A percentile compares a stretch with the other conserved stretches of the same genome.
phyloP scores from a whole-genome alignment of 441 rosid species.

The Cnidoscolus chayamansa region DNA sequence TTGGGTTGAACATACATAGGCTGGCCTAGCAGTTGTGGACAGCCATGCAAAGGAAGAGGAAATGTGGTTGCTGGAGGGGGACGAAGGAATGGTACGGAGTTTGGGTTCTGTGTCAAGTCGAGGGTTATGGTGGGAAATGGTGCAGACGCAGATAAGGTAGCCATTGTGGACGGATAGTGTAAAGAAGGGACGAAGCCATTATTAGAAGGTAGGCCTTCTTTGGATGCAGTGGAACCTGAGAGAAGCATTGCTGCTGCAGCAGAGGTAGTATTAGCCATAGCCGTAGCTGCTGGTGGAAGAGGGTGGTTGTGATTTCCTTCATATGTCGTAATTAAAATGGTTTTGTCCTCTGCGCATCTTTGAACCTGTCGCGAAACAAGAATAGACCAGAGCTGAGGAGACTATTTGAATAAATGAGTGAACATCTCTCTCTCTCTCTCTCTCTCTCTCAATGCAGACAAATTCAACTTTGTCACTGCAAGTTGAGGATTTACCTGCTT shows the following conservation, averaged over 20 bases:
- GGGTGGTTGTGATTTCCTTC: conserved; percentile 93
- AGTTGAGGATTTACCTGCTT: conserved; percentile 50
- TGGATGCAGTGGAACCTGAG: conserved; percentile 62
- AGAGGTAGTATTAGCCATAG: conserved; percentile 75
- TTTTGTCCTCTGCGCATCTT: conserved; percentile 75
- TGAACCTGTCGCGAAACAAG: conserved; percentile 50
- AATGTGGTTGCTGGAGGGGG: conserved; percentile 30
- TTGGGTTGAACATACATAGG: conserved; percentile 31
- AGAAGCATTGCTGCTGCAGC: conserved; percentile 90
- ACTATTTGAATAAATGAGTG: no score
- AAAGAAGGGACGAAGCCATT: conserved; percentile 39
- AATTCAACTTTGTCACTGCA: no score
- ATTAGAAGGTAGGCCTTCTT: conserved; percentile 32
- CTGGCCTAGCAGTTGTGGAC: conserved; percentile 33
- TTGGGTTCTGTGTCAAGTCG: conserved; percentile 63
- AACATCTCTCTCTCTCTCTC: no score
- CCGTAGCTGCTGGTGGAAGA: conserved; percentile 77
- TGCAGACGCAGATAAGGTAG: conserved; percentile 67
- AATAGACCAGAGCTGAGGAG: no score
- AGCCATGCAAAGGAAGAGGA: conserved; percentile 48
- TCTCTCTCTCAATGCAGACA: no score
- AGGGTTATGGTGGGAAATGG: conserved; percentile 85
- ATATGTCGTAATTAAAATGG: conserved; percentile 76
- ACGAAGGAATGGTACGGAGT: conserved; percentile 34
- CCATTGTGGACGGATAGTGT: conserved; percentile 52